Base-by-base conservation (phyloP, 257 asterid genomes). In the Solanum chaucha region DNA sequence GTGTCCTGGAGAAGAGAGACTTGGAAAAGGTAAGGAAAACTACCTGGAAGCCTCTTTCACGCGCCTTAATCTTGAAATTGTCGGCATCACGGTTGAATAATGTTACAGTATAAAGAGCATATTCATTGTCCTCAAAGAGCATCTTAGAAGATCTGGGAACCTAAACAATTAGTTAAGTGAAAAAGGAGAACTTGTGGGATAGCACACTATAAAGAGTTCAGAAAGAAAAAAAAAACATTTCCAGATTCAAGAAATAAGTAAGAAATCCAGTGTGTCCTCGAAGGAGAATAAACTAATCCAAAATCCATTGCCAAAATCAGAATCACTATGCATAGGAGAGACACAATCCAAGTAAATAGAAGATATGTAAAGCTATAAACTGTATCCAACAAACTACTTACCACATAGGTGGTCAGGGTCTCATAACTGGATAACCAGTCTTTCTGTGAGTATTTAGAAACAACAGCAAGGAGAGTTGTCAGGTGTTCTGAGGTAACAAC, bases 91-190 rank as follows among this genome's bases (percentile, higher is more conserved):
- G 98, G 81, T 38, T 93, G 92, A 96, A 95, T 87, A 96, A 92
- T 87, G 96, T 93, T 17, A 94, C 98, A 71, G 98, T 92, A 89
- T 91, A 94, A 35, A 96, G 95, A 19, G 96, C 95, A 91, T 96
- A 96, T 85, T 96, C 98, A 87, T 92, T 95, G 92, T 96, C 98
- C 92, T 95, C 98, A 38, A 92, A 92, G 55, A 96, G 93, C 89
- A 93, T 93, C 97, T 95, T 96, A 85, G 99, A 94, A 88, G 99
- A 95, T 92, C 99, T 94, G 89, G 98, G 98, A 85, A 95, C 99
- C 99, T 95, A 85, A 91, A 89, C 88, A 91, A 81, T 86, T 74
- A 81, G 86, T 86, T 88, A 68, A 77, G 86, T 87, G 83, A 91
- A 87, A 90, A 87, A 77, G 41, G 75, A 88, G 85, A 86, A 86